These are phyloP conservation scores for Heracleum sosnowskyi DNA, from an alignment of 129 eudicot genomes.

Conservation along the genomic window DNA sequence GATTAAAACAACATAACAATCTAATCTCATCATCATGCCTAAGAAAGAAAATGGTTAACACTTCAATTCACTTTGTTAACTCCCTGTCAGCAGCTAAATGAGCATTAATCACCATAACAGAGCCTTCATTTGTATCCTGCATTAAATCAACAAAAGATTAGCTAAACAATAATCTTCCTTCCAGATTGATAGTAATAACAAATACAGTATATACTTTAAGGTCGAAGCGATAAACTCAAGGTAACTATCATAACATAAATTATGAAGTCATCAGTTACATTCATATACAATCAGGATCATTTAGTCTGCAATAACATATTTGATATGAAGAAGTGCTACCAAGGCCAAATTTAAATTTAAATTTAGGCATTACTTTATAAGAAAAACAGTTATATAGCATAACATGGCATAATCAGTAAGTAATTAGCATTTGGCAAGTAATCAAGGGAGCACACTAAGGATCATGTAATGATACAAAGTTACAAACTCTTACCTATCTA, in stretches of 20 bases:
- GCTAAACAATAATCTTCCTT: background rate
- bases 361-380: too few species aligned
- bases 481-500: conserved; percentile 25
- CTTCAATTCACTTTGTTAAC: background rate
- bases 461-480: background rate
- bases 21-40: background rate
- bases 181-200: background rate
- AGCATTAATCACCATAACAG: background rate
- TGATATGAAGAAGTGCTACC: too few species aligned
- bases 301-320: too few species aligned
- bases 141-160: background rate
- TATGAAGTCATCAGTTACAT: too few species aligned
- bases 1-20: background rate
- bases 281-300: too few species aligned
- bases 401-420: background rate
- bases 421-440: background rate
- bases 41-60: background rate
- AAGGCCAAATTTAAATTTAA: too few species aligned
- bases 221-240: background rate
- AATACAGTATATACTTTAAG: too few species aligned
- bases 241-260: too few species aligned
- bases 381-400: background rate
- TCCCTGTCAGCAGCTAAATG: background rate
- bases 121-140: background rate
- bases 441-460: background rate